These are phyloP conservation scores for Ustilago xerochloae DNA, from an alignment of 1,284 basidiomycete genomes.

Conservation along the genomic window DNA sequence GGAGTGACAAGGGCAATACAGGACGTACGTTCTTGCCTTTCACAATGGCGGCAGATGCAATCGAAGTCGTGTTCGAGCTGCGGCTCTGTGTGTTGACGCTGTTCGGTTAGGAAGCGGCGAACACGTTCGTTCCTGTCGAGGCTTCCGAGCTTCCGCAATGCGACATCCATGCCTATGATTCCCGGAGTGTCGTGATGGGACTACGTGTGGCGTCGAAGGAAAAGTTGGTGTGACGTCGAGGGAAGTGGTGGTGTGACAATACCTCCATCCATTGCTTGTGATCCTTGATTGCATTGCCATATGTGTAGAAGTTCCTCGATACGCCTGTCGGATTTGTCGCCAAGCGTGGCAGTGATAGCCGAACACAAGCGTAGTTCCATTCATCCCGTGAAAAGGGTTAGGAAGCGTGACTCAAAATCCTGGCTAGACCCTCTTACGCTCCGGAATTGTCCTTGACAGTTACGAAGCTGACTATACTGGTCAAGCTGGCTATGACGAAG, in stretches of 20 bases:
- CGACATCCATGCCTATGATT: constrained; percentile 17
- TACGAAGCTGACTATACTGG: too few relatives aligned
- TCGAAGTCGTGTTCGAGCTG: constrained; percentile 1
- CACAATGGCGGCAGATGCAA: constrained; percentile 15
- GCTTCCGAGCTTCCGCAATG: constrained; percentile 8
- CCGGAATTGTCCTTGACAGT: too few relatives aligned
- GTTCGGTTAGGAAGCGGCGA: not conserved
- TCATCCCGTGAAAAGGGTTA: too few relatives aligned
- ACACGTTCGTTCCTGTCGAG: constrained; percentile 6
- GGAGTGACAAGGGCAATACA: not conserved
- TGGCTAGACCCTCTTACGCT: too few relatives aligned
- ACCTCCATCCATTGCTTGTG: too few relatives aligned
- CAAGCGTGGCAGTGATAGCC: too few relatives aligned
- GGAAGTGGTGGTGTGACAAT: not conserved
- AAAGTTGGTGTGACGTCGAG: not conserved
- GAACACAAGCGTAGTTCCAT: too few relatives aligned
- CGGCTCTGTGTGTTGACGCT: not conserved
- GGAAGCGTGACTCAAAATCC: too few relatives aligned
- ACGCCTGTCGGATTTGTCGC: too few relatives aligned
- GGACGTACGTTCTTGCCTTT: constrained; percentile 17
- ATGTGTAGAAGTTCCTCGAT: too few relatives aligned
- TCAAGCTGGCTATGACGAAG: too few relatives aligned
- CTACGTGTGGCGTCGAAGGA: not conserved
- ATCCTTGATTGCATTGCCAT: too few relatives aligned
- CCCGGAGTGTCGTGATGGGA: not conserved